These are phyloP conservation scores for Psilocybe sp. DNA, from an alignment of 768 basidiomycete genomes.

Conservation along the genomic window DNA sequence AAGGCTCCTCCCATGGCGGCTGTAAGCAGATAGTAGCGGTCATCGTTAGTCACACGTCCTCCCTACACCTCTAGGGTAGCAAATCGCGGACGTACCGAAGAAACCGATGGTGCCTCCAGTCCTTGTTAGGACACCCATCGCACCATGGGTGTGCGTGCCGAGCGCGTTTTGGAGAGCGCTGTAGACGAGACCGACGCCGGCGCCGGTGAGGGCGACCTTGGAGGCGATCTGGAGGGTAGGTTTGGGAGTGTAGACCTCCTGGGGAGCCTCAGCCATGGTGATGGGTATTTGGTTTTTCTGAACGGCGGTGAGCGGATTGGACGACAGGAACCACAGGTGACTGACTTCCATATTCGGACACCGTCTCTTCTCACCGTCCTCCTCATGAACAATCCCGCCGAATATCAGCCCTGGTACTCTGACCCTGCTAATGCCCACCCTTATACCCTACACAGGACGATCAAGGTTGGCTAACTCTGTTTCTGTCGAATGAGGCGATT, in stretches of 20 bases:
- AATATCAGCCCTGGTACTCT: conserved; percentile 34
- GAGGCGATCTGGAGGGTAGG: conserved; percentile 55
- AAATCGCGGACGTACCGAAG: conserved; percentile 61
- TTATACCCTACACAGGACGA: conserved; percentile 38
- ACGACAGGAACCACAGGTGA: conserved; percentile 19
- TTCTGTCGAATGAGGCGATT: not conserved
- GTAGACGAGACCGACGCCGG: conserved; percentile 63
- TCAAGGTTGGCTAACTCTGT: conserved; percentile 37
- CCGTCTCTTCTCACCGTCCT: conserved; percentile 3
- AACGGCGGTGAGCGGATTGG: conserved; percentile 27
- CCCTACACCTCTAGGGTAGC: not conserved
- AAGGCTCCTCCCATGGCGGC: conserved; percentile 90
- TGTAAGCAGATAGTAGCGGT: conserved; percentile 24
- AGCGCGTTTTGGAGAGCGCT: conserved; percentile 78
- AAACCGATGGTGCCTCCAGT: conserved; percentile 89
- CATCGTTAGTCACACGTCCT: not conserved
- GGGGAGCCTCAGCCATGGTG: conserved; percentile 33
- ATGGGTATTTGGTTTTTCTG: too few species aligned
- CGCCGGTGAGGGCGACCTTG: conserved; percentile 60
- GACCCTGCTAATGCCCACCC: conserved; percentile 29
- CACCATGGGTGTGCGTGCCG: conserved; percentile 72
- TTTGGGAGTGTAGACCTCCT: conserved; percentile 42
- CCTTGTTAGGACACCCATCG: conserved; percentile 82
- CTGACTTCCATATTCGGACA: conserved; percentile 30
- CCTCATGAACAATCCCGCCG: not conserved